Conservation (phyloP, 352 stramenopile species). For the Globisporangium middletonii region DNA sequence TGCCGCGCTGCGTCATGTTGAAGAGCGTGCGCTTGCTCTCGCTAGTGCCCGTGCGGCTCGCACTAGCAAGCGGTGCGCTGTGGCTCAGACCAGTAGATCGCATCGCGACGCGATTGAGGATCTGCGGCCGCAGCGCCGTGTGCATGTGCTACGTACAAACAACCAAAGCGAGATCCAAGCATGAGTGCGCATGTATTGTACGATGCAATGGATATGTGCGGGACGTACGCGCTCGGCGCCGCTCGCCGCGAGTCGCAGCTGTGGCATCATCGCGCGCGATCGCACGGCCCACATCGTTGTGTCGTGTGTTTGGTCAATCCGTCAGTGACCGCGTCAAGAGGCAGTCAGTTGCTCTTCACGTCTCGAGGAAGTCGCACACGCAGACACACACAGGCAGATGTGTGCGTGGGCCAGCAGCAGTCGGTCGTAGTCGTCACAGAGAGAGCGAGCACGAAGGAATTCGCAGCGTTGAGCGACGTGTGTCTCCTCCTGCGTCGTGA, state of each 20-base stretch:
- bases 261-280: constrained; percentile 1
- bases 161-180: too few relatives aligned
- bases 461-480: background rate
- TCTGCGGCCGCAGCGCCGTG: constrained; percentile 7
- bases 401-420: too few relatives aligned
- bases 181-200: background rate
- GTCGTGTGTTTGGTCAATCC: background rate
- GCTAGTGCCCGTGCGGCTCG: background rate
- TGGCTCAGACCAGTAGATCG: background rate
- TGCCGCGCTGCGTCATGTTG: constrained; percentile 67
- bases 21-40: constrained; percentile 63
- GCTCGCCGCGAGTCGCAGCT: constrained; percentile 2
- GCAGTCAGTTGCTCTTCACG: background rate
- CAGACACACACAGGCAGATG: too few relatives aligned
- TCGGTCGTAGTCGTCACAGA: background rate
- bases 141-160: constrained; percentile 8
- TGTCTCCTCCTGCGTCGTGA: too few relatives aligned
- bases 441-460: background rate
- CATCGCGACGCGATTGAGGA: constrained; percentile 1
- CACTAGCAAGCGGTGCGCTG: background rate
- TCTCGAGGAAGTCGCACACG: too few relatives aligned
- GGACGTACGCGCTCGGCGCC: constrained; percentile 1
- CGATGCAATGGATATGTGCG: background rate
- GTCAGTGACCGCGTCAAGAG: background rate
- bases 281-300: constrained; percentile 5